Conservation (phyloP, 2,329 filamentous ascomycete genomes). For the Colletotrichum ledebouriae region DNA sequence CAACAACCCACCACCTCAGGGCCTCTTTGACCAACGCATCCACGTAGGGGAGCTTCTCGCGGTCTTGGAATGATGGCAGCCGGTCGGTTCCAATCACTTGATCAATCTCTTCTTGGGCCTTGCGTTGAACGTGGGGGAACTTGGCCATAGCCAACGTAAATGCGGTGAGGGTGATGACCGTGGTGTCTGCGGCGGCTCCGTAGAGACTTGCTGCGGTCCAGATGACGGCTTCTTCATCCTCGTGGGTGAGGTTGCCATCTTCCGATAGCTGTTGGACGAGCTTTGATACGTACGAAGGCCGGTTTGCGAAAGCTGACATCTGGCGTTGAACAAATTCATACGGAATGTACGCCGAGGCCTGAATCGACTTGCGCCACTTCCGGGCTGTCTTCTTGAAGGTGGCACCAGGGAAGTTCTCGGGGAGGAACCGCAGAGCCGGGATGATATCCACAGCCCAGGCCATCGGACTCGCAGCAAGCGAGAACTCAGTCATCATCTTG, state of each 20-base stretch:
- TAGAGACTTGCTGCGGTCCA: slow-evolving; percentile 48
- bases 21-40: slow-evolving; percentile 50
- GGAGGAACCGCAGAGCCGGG: slow-evolving; percentile 49
- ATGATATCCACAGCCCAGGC: slow-evolving; percentile 52
- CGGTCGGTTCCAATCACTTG: slow-evolving; percentile 47
- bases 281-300: slow-evolving; percentile 48
- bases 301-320: slow-evolving; percentile 43
- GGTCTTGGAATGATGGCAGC: slow-evolving; percentile 48
- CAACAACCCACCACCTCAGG: slow-evolving; percentile 50
- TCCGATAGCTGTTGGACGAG: slow-evolving; percentile 44
- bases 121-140: slow-evolving; percentile 45
- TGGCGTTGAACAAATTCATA: slow-evolving; percentile 50
- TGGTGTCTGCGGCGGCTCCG: slow-evolving; percentile 50
- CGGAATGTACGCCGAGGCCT: slow-evolving; percentile 45
- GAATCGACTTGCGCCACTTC: slow-evolving; percentile 45
- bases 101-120: slow-evolving; percentile 47
- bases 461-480: slow-evolving; percentile 47
- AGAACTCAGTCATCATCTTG: slow-evolving; percentile 48
- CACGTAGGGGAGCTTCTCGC: slow-evolving; percentile 49
- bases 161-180: slow-evolving; percentile 44
- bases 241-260: slow-evolving; percentile 17
- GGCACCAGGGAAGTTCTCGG: slow-evolving; percentile 48
- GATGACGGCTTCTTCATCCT: slow-evolving; percentile 47
- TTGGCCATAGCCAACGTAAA: slow-evolving; percentile 46
- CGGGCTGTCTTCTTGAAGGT: slow-evolving; percentile 49